Percentiles rank a stretch among this genome's conserved stretches.
phyloP scores from a whole-genome alignment of 2,329 filamentous ascomycete genomes.

The Nothophoma quercina region DNA sequence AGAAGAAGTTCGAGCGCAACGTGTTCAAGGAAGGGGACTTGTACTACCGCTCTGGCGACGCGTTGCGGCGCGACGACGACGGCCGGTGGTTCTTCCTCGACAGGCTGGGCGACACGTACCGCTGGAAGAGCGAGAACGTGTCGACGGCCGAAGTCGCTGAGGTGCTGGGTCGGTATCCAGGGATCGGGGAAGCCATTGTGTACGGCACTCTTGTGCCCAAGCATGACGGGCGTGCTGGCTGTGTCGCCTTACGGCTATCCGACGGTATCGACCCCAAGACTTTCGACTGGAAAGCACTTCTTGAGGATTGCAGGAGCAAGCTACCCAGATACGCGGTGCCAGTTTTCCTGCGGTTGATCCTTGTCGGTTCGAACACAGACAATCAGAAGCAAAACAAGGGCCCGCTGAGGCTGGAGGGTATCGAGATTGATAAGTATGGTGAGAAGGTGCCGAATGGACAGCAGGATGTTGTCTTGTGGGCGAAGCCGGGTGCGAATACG shows the following conservation, averaged over 20 bases:
- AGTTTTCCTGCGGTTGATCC: slow-evolving; percentile 71
- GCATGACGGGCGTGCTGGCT: slow-evolving; percentile 60
- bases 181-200: slow-evolving; percentile 54
- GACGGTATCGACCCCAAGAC: slow-evolving; percentile 41
- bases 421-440: slow-evolving; percentile 59
- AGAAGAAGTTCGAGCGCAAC: slow-evolving; percentile 58
- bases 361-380: slow-evolving; percentile 66
- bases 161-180: slow-evolving; percentile 51
- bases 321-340: slow-evolving; percentile 78
- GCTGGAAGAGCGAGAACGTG: slow-evolving; percentile 59
- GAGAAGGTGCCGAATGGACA: slow-evolving; percentile 34
- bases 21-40: slow-evolving; percentile 55
- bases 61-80: slow-evolving; percentile 51
- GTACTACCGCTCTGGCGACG: slow-evolving; percentile 57
- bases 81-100: slow-evolving; percentile 59
- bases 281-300: slow-evolving; percentile 36
- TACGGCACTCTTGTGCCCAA: slow-evolving; percentile 55
- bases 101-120: slow-evolving; percentile 56
- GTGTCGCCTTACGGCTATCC: slow-evolving; percentile 65
- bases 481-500: slow-evolving; percentile 29
- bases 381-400: slow-evolving; percentile 84
- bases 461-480: slow-evolving; percentile 40
- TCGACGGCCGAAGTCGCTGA: slow-evolving; percentile 56
- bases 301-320: slow-evolving; percentile 32
- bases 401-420: slow-evolving; percentile 70